Percentiles rank a stretch among this genome's conserved stretches.
Conservation (phyloP, 192 early-diverging fungal species). For the Borealophlyctis nickersoniae region DNA sequence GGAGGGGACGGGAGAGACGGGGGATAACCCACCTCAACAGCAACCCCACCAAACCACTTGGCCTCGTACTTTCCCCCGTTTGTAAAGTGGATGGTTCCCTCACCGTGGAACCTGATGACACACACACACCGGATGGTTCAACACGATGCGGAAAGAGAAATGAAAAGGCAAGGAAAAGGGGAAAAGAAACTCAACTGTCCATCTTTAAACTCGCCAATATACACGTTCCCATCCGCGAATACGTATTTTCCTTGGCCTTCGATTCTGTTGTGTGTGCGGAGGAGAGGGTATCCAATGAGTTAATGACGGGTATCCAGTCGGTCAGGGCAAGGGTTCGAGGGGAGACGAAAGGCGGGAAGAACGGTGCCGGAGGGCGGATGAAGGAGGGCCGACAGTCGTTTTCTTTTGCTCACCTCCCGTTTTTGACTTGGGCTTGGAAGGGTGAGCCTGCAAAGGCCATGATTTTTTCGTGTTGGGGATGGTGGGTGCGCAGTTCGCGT, state of each 20-base stretch:
- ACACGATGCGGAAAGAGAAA: background rate
- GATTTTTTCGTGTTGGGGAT: no score
- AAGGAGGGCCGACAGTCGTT: background rate
- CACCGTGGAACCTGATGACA: constrained; percentile 49
- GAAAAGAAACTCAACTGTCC: no score
- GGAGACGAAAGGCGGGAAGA: background rate
- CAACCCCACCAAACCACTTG: constrained; percentile 44
- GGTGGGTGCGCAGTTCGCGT: no score
- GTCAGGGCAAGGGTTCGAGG: background rate
- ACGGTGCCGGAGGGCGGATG: background rate
- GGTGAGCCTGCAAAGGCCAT: constrained; percentile 47
- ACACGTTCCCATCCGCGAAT: constrained; percentile 54
- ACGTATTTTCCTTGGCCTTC: constrained; percentile 54
- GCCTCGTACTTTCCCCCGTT: constrained; percentile 56
- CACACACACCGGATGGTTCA: no score
- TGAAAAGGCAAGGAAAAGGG: background rate
- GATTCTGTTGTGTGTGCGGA: no score
- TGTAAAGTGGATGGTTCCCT: constrained; percentile 52
- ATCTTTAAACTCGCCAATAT: constrained; percentile 58
- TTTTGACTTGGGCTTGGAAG: constrained; percentile 34
- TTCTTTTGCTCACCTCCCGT: background rate
- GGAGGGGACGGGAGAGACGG: background rate
- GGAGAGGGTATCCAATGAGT: background rate
- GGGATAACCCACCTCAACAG: constrained; percentile 30
- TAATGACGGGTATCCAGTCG: background rate